phyloP scores from a whole-genome alignment of 2,329 filamentous ascomycete species.

The Colletotrichum sp. region DNA sequence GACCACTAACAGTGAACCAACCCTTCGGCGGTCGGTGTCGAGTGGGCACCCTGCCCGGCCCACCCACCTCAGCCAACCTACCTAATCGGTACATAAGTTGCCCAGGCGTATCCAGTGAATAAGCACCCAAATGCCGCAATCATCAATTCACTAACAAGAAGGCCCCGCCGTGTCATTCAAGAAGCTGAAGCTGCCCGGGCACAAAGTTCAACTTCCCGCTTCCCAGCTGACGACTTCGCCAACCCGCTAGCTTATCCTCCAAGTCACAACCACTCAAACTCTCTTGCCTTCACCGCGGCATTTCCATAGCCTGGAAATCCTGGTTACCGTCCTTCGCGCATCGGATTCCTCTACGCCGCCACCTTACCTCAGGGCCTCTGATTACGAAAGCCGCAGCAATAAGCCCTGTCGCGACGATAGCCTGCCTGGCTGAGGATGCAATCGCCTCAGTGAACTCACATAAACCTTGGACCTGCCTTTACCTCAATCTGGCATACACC shows the following conservation, averaged over 20 bases:
- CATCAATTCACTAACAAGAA: slow-evolving; percentile 4
- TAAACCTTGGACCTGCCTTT: background rate
- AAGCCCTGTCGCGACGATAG: background rate
- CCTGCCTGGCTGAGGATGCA: background rate
- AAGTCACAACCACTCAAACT: background rate
- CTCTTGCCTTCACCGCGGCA: background rate
- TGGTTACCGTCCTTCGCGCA: background rate
- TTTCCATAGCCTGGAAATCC: background rate
- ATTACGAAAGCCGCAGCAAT: background rate
- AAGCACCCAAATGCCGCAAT: slow-evolving; percentile 10
- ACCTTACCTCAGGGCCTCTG: background rate
- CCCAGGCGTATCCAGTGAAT: background rate
- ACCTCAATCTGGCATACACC: background rate
- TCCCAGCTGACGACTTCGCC: background rate
- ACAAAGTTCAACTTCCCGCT: background rate
- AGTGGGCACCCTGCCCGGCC: background rate
- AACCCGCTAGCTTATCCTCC: background rate
- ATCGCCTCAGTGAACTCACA: background rate
- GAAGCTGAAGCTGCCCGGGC: background rate
- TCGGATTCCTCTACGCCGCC: background rate
- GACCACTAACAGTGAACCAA: background rate
- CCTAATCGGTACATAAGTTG: background rate
- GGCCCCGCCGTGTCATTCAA: background rate
- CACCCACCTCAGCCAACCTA: background rate
- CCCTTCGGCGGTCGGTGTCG: background rate